Percentiles rank a stretch among this genome's conserved stretches.
Conservation (phyloP, 306 rosid genomes). For the Cucurbita argyrosperma region DNA sequence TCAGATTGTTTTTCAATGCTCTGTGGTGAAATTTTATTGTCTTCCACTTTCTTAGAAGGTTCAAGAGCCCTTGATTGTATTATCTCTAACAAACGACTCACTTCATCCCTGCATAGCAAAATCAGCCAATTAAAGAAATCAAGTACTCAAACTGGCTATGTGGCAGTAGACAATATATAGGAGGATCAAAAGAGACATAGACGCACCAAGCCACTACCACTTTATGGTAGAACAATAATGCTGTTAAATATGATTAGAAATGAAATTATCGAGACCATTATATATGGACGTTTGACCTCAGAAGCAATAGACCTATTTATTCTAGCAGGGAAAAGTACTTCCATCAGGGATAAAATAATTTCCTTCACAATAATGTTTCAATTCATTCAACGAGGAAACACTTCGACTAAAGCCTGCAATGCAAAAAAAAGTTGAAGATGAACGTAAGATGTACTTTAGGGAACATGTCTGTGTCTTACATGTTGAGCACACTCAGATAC, state of each 20-base stretch:
- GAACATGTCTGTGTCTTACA: neutral
- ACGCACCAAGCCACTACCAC: neutral
- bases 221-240: neutral
- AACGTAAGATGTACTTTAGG: neutral
- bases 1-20: constrained; percentile 21
- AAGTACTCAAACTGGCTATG: neutral
- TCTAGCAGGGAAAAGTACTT: neutral
- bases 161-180: neutral
- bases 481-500: neutral
- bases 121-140: neutral
- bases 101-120: constrained; percentile 51
- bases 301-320: neutral
- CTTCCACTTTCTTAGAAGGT: constrained; percentile 20
- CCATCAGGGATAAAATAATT: neutral
- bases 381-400: neutral
- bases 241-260: neutral
- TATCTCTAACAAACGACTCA: constrained; percentile 40
- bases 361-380: neutral
- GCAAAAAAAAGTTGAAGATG: neutral
- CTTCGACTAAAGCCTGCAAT: neutral
- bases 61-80: constrained; percentile 54
- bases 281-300: neutral
- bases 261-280: neutral
- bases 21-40: constrained; percentile 15
- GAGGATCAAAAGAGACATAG: neutral